Evolutionary conservation across 371 early-diverging fungal species (phyloP).

Genomic region (Syncephalis fuscata): DNA sequence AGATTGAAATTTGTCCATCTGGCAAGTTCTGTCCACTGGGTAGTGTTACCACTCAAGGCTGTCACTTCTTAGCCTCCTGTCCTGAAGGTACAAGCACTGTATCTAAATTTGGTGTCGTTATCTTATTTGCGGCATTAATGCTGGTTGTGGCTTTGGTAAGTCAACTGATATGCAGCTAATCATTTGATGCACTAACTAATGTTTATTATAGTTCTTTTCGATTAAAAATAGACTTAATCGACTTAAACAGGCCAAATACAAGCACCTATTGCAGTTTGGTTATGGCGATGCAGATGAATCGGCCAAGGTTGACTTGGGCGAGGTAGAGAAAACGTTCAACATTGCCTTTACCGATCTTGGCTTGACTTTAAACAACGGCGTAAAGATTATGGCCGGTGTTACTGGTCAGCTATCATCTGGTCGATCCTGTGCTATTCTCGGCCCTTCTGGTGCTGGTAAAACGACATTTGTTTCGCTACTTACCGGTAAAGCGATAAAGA

Average conservation of each 20-base stretch:
- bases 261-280: constrained; percentile 6
- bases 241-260: constrained; percentile 5
- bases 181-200: no score
- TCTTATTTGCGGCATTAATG: constrained; percentile 2
- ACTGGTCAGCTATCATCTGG: constrained; percentile 27
- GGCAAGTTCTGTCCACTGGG: constrained; percentile 17
- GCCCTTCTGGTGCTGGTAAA: constrained; percentile 62
- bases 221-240: not conserved
- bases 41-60: constrained; percentile 10
- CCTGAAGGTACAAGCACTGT: not conserved
- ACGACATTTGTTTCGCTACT: constrained; percentile 39
- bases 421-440: constrained; percentile 47
- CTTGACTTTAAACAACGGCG: constrained; percentile 28
- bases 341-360: constrained; percentile 35
- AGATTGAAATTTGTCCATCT: constrained; percentile 16
- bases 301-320: not conserved
- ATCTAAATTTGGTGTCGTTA: not conserved
- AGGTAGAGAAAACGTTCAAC: constrained; percentile 13
- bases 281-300: not conserved
- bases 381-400: constrained; percentile 28
- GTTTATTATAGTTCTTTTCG: not conserved
- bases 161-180: no score
- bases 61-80: not conserved
- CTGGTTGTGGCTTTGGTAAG: constrained; percentile 1
- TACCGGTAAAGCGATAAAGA: constrained; percentile 35